Conservation (phyloP, 2,329 filamentous ascomycete genomes). For the Leptographium lundbergii region DNA sequence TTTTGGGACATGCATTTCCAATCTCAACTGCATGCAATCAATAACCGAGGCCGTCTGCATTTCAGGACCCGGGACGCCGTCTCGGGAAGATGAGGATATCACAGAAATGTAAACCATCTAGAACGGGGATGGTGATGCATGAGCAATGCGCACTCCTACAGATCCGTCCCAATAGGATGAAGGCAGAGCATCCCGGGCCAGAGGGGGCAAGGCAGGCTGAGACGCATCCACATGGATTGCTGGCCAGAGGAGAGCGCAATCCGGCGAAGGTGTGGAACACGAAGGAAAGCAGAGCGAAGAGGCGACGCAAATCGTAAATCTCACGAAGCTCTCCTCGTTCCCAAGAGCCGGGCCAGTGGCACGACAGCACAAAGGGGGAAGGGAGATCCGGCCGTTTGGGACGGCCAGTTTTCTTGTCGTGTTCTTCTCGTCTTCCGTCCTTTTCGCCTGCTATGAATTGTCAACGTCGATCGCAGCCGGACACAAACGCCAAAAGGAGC, state of each 20-base stretch:
- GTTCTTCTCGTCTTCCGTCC: too few relatives aligned
- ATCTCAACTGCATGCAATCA: background rate
- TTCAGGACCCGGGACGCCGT: conserved; percentile 6
- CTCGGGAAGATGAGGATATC: background rate
- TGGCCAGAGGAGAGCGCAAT: too few relatives aligned
- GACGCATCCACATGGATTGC: too few relatives aligned
- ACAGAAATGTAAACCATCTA: background rate
- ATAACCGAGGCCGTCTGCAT: background rate
- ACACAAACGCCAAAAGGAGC: too few relatives aligned
- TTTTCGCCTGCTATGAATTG: too few relatives aligned
- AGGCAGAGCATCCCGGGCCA: background rate
- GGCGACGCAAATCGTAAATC: background rate
- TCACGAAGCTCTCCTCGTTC: background rate
- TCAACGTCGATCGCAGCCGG: too few relatives aligned
- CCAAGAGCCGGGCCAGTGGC: background rate
- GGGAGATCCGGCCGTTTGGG: background rate
- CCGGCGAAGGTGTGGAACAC: too few relatives aligned
- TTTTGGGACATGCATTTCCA: background rate
- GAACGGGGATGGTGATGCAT: background rate
- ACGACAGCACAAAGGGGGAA: background rate
- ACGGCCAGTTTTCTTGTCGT: background rate
- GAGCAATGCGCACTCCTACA: background rate
- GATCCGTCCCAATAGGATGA: background rate
- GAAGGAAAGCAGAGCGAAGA: background rate
- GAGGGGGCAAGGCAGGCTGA: too few relatives aligned